These are phyloP conservation scores for Chlorella variabilis DNA, from an alignment of 163 green algal species.

Conservation along the genomic window DNA sequence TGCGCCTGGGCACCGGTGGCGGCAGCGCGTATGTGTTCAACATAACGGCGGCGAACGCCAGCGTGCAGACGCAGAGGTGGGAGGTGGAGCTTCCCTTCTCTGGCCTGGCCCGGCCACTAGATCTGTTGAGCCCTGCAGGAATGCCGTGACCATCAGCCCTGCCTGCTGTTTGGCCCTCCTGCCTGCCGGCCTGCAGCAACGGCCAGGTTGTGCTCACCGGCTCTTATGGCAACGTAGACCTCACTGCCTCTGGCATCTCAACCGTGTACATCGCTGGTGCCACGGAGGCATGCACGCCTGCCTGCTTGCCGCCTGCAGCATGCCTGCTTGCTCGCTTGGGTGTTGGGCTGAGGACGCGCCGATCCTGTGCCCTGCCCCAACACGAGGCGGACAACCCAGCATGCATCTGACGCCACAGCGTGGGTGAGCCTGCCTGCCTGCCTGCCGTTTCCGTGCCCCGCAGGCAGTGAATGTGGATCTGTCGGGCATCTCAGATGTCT, in stretches of 20 bases:
- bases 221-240: background rate
- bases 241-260: constrained; percentile 24
- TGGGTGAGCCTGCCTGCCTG: background rate
- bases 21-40: constrained; percentile 4
- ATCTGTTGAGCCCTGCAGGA: background rate
- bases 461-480: constrained; percentile 12
- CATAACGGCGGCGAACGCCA: background rate
- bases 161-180: background rate
- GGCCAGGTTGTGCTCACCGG: background rate
- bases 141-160: background rate
- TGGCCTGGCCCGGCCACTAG: background rate
- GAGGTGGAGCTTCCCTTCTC: background rate
- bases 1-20: constrained; percentile 1
- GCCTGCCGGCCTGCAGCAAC: background rate
- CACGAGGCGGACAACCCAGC: no score
- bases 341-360: no score
- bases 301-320: no score
- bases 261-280: constrained; percentile 10
- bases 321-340: no score
- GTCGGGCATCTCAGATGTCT: constrained; percentile 35
- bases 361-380: no score
- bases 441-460: background rate
- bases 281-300: background rate
- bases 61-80: constrained; percentile 9
- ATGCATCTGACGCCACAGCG: no score